Evolutionary conservation across 805 yeast genomes (phyloP), one percentile per base, ranked within the genome.

Genomic region (Blastobotrys mokoenaii): DNA sequence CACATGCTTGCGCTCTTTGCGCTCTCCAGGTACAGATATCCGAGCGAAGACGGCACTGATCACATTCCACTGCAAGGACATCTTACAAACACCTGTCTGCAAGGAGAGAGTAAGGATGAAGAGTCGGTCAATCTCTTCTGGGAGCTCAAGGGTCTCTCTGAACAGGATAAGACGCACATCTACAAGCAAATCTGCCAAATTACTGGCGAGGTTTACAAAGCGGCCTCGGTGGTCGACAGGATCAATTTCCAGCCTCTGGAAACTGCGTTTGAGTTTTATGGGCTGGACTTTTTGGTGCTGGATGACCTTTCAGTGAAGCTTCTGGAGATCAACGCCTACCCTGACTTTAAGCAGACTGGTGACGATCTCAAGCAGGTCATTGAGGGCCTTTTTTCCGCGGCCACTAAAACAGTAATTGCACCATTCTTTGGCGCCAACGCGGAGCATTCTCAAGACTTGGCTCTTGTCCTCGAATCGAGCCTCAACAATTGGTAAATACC

Each of bases 301-400:
- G 67, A 76, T 27, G 45, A 49, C 29, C 59, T 63, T 17, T 61
- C 71, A 11, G 90, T 84, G 2, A 71, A 70, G 38, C 59, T 93
- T 22, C 65, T 90, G 36, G 97, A 93, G 62, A 85, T 88, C 38
- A 93, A 93, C 58, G 82, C 97, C 12, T 93, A 82, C 59, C 98
- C 98, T 1, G 98, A 93, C 60, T 93, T 93, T 67, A 88, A 87
- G 58, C 98, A 93, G 65, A 93, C 97, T 0, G 98, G 98, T 14
- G 75, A 68, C 12, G 82, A 74, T 6, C 68, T 90, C 54, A 84
- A 82, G 57, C 57, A 87, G 17, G 84, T 93, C 27, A 86, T 93
- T 32, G 71, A 72, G 51, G 82, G 74, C 31, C 67, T 89, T 38
- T 84, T 89, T 56, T 79, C 74, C 22, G 72, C 72, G 9, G 75